These are phyloP conservation scores for Fusarium brevicatenulatum DNA, from an alignment of 2,329 filamentous ascomycete genomes.

Conservation along the genomic window DNA sequence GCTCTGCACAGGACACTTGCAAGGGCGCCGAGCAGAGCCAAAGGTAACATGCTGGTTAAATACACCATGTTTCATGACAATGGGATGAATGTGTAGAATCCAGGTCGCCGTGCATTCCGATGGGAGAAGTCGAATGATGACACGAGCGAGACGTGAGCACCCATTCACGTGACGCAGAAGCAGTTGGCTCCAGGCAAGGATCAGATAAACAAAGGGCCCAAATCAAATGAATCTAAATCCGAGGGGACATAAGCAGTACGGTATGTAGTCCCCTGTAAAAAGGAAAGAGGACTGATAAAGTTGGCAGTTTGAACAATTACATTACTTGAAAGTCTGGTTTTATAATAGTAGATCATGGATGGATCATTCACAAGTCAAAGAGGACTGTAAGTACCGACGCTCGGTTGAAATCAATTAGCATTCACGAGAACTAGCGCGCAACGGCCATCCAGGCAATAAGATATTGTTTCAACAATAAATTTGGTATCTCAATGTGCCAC, in stretches of 20 bases:
- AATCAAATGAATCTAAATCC: not conserved
- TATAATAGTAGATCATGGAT: not conserved
- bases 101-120: not conserved
- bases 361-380: not conserved
- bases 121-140: not conserved
- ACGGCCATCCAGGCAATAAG: not conserved
- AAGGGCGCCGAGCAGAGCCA: conserved; percentile 36
- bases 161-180: conserved; percentile 10
- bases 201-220: not conserved
- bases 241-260: not conserved
- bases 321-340: not conserved
- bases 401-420: not conserved
- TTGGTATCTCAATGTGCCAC: conserved; percentile 25
- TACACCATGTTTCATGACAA: conserved; percentile 27
- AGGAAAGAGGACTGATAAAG: not conserved
- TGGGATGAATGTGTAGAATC: not conserved
- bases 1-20: conserved; percentile 14
- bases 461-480: not conserved
- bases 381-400: not conserved
- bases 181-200: not conserved
- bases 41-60: conserved; percentile 9
- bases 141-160: not conserved
- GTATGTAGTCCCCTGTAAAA: not conserved
- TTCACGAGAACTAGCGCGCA: too few relatives aligned
- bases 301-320: not conserved